Base-by-base conservation (phyloP, 306 rosid species). In the Spatholobus suberectus region DNA sequence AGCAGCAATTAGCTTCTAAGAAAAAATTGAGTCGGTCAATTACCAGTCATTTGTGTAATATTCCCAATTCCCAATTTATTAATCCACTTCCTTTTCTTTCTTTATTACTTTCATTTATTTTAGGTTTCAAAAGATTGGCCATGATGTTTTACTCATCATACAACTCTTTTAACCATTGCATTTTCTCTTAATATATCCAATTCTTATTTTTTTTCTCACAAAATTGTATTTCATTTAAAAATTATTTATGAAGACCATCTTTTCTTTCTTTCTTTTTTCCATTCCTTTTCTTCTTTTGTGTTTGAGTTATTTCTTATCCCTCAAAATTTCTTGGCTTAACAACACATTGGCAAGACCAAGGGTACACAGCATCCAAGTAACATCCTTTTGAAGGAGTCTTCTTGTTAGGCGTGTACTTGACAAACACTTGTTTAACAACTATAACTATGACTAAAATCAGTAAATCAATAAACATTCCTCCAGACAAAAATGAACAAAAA, bases 1-100 rank as follows among this genome's bases (percentile, higher is more conserved):
- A 79, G 61, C n/a, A 51, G 20, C 41, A 82, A 18, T 10, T 41
- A 69, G n/a, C 54, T 74, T 78, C 66, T 21, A 72, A 43, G 18
- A 59, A 26, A 65, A 37, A 27, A n/a, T n/a, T 23, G 57, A 68
- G 40, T 34, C 54, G 15, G 46, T 24, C 21, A 80, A n/a, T 32
- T 21, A 70, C 43, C 59, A 21, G 5, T 24, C 38, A 13, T 38
- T 38, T 4, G 13, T 65, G 61, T 69, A 41, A 27, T 55, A 63
- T 37, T 49, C 68, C 35, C 4, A 52, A 38, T 44, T 37, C n/a
- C n/a, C n/a, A n/a, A n/a, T n/a, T n/a, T 67, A 12, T 10, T 13
- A 38, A 52, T 65, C 23, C 51, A 37, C n/a, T 80, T 51, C 24
- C 68, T 32, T 73, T 66, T 61, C 62, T 24, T 66, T 52, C 18